These are phyloP conservation scores for Ramalina peruviana DNA, from an alignment of 495 filamentous ascomycete genomes.

Conservation along the genomic window DNA sequence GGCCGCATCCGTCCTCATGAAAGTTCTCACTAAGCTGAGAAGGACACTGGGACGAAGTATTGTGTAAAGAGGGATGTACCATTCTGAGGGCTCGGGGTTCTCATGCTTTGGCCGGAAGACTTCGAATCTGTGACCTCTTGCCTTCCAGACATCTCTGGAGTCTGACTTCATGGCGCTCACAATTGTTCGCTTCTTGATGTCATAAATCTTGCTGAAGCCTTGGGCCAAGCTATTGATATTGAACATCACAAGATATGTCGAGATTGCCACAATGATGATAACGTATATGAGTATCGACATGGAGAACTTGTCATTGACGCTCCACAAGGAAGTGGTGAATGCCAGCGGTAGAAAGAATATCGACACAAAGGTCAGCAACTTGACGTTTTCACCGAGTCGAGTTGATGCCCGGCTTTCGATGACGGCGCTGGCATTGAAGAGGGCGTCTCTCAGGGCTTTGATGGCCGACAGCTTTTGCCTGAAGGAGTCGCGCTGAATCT, in stretches of 20 bases:
- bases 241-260: conserved; percentile 15
- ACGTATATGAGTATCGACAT: conserved; percentile 12
- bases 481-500: conserved; percentile 16
- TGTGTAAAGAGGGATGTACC: conserved; percentile 16
- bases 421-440: conserved; percentile 20
- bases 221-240: conserved; percentile 18
- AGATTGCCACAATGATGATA: conserved; percentile 13
- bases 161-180: conserved; percentile 17
- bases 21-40: conserved; percentile 1
- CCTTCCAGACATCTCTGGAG: conserved; percentile 9
- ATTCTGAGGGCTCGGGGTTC: conserved; percentile 16
- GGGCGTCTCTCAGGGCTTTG: conserved; percentile 17
- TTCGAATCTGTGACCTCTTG: conserved; percentile 15
- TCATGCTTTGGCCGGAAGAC: conserved; percentile 17
- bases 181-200: conserved; percentile 12
- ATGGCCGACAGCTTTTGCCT: conserved; percentile 18
- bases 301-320: conserved; percentile 18
- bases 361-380: conserved; percentile 33
- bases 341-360: conserved; percentile 35
- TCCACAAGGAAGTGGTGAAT: conserved; percentile 27
- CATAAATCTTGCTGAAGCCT: conserved; percentile 10
- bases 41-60: conserved; percentile 9
- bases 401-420: conserved; percentile 21
- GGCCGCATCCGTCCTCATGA: neutral
- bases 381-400: conserved; percentile 30